Evolutionary conservation across 257 asterid genomes (phyloP), one percentile per base, ranked within the genome.

Genomic region (Apocynum venetum): DNA sequence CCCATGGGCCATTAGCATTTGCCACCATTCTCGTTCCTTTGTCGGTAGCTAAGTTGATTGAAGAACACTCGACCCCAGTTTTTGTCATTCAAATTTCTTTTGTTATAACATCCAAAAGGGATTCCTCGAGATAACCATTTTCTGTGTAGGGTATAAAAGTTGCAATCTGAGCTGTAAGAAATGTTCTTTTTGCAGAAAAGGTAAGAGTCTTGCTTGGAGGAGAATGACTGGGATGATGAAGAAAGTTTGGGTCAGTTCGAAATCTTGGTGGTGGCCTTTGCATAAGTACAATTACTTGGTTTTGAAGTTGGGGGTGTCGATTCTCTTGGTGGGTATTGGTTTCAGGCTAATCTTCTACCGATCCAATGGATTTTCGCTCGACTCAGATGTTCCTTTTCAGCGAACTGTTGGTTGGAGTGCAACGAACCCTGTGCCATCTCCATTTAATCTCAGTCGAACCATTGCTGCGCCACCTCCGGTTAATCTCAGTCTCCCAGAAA

Each of bases 321-420:
- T 89, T 82, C 78, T 94, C 3, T 68, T 92, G 8, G 82, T 88
- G 78, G 94, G 83, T 65, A 87, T 92, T 77, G 88, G 82, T 72
- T 88, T 89, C 79, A 83, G 80, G 84, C 85, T 91, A 38, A 80
- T 89, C 8, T 83, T 56, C 71, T 78, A 82, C 78, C 83, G 89
- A 90, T 87, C 94, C 73, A 73, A 76, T 72, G 89, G 78, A 59
- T 80, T 87, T 67, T 64, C 88, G 63, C 71, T 82, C 46, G 84
- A 83, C 81, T 36, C 87, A 49, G 80, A 75, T 57, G 75, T 84
- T 82, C 87, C 87, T 70, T 86, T 86, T 79, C 78, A 49, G 46
- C 43, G 60, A n/a, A 35, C 31, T 57, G 63, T 60, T 72, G 46
- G n/a, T 49, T 76, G 52, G 41, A 61, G 48, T 81, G 78, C 84